phyloP scores from a whole-genome alignment of 305 asterid species.

The Fraxinus sp. region DNA sequence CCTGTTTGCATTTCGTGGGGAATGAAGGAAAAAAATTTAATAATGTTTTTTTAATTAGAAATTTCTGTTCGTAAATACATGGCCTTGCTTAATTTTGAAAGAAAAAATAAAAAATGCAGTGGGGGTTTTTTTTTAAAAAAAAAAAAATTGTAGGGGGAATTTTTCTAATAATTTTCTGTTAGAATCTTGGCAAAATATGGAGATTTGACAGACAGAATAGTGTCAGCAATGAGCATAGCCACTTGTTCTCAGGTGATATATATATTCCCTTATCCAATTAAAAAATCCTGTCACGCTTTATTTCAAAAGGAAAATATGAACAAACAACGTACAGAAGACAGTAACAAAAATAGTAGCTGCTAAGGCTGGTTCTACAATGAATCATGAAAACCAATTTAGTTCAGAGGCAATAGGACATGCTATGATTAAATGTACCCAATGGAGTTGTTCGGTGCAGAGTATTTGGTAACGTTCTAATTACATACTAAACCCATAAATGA shows the following conservation, averaged over 20 bases:
- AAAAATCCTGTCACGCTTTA: conserved; percentile 25
- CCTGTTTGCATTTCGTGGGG: conserved; percentile 18
- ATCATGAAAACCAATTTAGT: not conserved
- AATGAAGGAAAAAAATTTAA: conserved; percentile 5
- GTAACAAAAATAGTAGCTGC: not conserved
- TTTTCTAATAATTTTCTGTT: not conserved
- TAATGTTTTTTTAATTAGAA: not conserved
- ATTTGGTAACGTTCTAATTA: too few relatives aligned
- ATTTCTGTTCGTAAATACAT: not conserved
- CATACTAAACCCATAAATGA: too few relatives aligned
- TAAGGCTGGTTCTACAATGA: not conserved
- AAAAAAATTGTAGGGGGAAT: not conserved
- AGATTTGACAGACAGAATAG: conserved; percentile 35
- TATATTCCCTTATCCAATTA: not conserved
- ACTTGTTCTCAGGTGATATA: conserved; percentile 29
- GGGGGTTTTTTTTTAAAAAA: not conserved
- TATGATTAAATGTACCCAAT: not conserved
- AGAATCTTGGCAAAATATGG: conserved; percentile 28
- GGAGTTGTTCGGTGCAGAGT: too few relatives aligned
- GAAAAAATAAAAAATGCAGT: not conserved
- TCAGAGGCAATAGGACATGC: not conserved
- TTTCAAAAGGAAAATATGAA: not conserved
- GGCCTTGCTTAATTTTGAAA: not conserved
- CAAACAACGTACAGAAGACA: not conserved
- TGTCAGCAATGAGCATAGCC: conserved; percentile 28